Conservation (phyloP, 1,139 yeast genomes). For the Meyerozyma sp. region DNA sequence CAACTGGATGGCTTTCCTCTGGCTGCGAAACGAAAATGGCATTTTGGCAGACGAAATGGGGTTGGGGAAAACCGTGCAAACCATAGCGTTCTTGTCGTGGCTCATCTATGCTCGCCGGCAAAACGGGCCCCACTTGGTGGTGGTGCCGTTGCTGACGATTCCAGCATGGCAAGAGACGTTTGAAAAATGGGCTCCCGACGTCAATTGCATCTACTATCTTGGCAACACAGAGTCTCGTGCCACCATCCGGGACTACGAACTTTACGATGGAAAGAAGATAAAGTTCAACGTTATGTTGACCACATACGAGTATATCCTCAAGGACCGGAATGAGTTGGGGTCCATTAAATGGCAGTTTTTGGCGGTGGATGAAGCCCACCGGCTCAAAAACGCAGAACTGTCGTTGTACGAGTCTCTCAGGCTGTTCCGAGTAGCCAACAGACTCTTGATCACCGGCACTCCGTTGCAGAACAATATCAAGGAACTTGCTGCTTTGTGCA, state of each 20-base stretch:
- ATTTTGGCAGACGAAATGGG: slow-evolving; percentile 99
- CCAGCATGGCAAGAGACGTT: slow-evolving; percentile 99
- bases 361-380: slow-evolving; percentile 98
- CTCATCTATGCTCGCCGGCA: slow-evolving; percentile 89
- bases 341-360: slow-evolving; percentile 88
- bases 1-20: slow-evolving; percentile 98
- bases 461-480: slow-evolving; percentile 94
- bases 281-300: slow-evolving; percentile 87
- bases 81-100: slow-evolving; percentile 93
- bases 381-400: slow-evolving; percentile 90
- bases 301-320: slow-evolving; percentile 91
- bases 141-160: slow-evolving; percentile 92
- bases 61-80: slow-evolving; percentile 95
- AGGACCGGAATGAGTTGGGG: slow-evolving; percentile 79
- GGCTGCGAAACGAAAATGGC: slow-evolving; percentile 98
- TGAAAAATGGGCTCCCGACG: slow-evolving; percentile 96
- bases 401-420: slow-evolving; percentile 84
- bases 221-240: slow-evolving; percentile 88
- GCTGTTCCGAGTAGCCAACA: slow-evolving; percentile 77
- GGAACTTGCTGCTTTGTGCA: slow-evolving; percentile 91
- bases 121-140: slow-evolving; percentile 94
- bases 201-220: slow-evolving; percentile 85
- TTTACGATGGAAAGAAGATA: slow-evolving; percentile 60
- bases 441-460: slow-evolving; percentile 93
- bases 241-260: slow-evolving; percentile 80